Percentiles rank a stretch among this genome's conserved stretches.
Evolutionary conservation across 208 protist genomes (phyloP).

Genomic region (Endotrypanum monterogeii): DNA sequence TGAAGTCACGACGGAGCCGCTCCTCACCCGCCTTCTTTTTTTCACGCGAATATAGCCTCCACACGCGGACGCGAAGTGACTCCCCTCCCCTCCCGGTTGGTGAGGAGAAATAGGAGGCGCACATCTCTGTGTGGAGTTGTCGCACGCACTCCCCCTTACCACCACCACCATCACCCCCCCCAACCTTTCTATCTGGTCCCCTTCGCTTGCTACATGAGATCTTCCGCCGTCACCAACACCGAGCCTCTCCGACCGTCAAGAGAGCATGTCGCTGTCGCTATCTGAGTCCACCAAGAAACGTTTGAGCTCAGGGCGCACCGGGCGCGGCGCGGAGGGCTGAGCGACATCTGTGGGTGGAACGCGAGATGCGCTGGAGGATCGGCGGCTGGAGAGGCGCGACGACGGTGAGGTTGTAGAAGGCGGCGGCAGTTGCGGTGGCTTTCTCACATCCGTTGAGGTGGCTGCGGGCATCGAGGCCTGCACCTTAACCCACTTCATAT

Average conservation of each 20-base stretch:
- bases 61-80: background rate
- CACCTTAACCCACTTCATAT: slow-evolving; percentile 19
- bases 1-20: background rate
- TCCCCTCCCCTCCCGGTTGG: too few relatives aligned
- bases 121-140: background rate
- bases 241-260: background rate
- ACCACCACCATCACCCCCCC: too few relatives aligned
- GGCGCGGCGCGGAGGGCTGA: background rate
- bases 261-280: slow-evolving; percentile 39
- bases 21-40: background rate
- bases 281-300: slow-evolving; percentile 72
- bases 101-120: background rate
- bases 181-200: background rate
- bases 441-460: background rate
- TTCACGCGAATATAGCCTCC: background rate
- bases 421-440: too few relatives aligned
- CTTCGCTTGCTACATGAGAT: background rate
- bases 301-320: slow-evolving; percentile 31
- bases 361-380: slow-evolving; percentile 4
- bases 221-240: background rate
- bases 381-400: slow-evolving; percentile 18
- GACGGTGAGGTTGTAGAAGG: background rate
- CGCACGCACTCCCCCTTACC: background rate
- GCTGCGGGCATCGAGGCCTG: background rate
- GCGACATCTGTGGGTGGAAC: background rate